These are phyloP conservation scores for Kodamaea lidongshanica DNA, from an alignment of 805 yeast species.

Conservation along the genomic window DNA sequence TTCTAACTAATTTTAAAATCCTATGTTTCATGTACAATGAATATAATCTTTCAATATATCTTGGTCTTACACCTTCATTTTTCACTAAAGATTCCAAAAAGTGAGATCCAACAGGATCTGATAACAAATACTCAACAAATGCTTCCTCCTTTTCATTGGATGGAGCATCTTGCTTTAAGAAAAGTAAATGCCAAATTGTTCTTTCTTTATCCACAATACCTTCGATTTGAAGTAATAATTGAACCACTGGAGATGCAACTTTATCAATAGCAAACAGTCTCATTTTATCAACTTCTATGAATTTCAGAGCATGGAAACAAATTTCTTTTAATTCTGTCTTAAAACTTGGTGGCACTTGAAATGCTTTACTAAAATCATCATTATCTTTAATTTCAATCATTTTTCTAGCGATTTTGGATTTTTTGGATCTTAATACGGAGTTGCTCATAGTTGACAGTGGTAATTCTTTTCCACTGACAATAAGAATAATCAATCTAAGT, in stretches of 20 bases:
- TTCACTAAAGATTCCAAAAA: slow-evolving; percentile 71
- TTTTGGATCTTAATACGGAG: slow-evolving; percentile 74
- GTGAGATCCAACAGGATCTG: slow-evolving; percentile 91
- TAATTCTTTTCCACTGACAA: slow-evolving; percentile 69
- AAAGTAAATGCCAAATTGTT: slow-evolving; percentile 60
- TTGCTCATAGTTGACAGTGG: slow-evolving; percentile 66
- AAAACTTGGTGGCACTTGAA: slow-evolving; percentile 65
- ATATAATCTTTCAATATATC: slow-evolving; percentile 66
- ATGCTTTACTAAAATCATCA: slow-evolving; percentile 60
- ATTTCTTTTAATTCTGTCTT: slow-evolving; percentile 52
- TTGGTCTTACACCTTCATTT: slow-evolving; percentile 54
- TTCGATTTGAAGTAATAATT: slow-evolving; percentile 70
- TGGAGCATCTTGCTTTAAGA: slow-evolving; percentile 46
- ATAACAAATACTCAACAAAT: slow-evolving; percentile 73
- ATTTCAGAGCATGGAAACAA: slow-evolving; percentile 34
- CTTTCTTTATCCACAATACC: slow-evolving; percentile 74
- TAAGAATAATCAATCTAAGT: slow-evolving; percentile 61
- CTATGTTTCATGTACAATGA: slow-evolving; percentile 67
- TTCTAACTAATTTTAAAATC: slow-evolving; percentile 62
- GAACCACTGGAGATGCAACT: slow-evolving; percentile 82
- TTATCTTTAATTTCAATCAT: slow-evolving; percentile 84
- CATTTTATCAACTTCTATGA: slow-evolving; percentile 34
- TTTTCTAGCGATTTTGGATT: slow-evolving; percentile 82
- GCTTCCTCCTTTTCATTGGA: slow-evolving; percentile 62
- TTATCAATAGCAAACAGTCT: slow-evolving; percentile 75